A percentile compares a stretch with the other conserved stretches of the same genome.
phyloP scores from a whole-genome alignment of 495 filamentous ascomycete genomes.

The Chlorociboria aeruginascens region DNA sequence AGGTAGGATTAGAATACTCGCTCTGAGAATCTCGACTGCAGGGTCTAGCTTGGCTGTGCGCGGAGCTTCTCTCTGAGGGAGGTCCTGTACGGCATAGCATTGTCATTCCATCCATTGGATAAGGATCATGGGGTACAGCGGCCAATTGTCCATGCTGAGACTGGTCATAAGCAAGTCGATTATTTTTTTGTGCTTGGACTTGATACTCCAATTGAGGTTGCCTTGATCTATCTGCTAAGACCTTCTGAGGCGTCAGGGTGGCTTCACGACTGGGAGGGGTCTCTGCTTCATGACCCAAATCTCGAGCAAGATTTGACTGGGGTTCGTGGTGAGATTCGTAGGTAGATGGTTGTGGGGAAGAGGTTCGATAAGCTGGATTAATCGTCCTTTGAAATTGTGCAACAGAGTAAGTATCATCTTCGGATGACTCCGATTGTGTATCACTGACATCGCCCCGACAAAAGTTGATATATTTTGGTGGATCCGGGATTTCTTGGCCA shows the following conservation, averaged over 20 bases:
- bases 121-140: constrained; percentile 78
- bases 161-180: constrained; percentile 15
- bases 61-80: constrained; percentile 74
- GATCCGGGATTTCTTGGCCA: constrained; percentile 92
- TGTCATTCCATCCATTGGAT: constrained; percentile 95
- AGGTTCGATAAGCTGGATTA: constrained; percentile 87
- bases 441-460: constrained; percentile 83
- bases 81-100: constrained; percentile 89
- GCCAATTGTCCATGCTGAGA: constrained; percentile 32
- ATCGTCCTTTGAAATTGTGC: constrained; percentile 92
- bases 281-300: constrained; percentile 39
- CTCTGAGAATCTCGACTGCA: constrained; percentile 85
- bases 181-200: constrained; percentile 1
- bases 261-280: constrained; percentile 40
- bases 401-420: constrained; percentile 78
- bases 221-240: constrained; percentile 12
- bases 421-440: constrained; percentile 66
- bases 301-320: constrained; percentile 51
- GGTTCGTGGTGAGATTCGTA: constrained; percentile 86
- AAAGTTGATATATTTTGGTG: constrained; percentile 98
- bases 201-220: constrained; percentile 16
- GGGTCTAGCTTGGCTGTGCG: constrained; percentile 59
- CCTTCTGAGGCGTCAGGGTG: constrained; percentile 42
- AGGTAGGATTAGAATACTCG: constrained; percentile 83
- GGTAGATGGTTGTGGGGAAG: constrained; percentile 68